These are phyloP conservation scores for Plenodomus lindquistii DNA, from an alignment of 2,329 filamentous ascomycete genomes.

Conservation along the genomic window DNA sequence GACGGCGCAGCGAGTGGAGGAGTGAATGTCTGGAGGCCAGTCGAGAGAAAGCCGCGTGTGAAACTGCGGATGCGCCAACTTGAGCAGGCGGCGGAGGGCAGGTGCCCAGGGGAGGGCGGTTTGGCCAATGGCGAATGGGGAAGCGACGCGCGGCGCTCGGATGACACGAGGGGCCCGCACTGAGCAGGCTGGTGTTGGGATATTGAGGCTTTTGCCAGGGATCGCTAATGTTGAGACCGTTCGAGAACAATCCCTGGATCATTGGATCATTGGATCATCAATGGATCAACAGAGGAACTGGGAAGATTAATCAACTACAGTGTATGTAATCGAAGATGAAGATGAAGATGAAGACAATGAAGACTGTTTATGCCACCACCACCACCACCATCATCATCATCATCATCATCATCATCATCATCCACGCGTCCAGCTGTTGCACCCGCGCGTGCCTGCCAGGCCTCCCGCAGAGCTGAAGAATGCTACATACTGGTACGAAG, in stretches of 20 bases:
- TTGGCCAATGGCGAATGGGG: conserved; percentile 31
- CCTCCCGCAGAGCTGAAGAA: neutral
- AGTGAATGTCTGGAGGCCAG: conserved; percentile 21
- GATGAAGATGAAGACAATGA: too few species aligned
- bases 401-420: neutral
- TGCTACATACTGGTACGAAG: neutral
- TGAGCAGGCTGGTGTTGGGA: conserved; percentile 8
- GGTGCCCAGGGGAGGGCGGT: conserved; percentile 21
- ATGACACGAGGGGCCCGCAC: neutral
- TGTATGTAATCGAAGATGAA: neutral
- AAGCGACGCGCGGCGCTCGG: conserved; percentile 33
- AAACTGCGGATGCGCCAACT: conserved; percentile 16
- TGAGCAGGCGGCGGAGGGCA: conserved; percentile 7
- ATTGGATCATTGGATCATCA: neutral
- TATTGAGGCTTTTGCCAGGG: conserved; percentile 11
- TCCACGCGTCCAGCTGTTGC: too few species aligned
- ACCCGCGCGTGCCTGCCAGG: neutral
- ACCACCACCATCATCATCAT: neutral
- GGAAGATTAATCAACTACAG: too few species aligned
- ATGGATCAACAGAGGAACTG: too few species aligned
- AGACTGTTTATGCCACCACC: conserved; percentile 1
- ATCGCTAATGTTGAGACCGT: neutral
- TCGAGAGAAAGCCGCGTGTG: conserved; percentile 25
- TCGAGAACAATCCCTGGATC: neutral
- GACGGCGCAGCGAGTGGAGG: conserved; percentile 8